phyloP scores from a whole-genome alignment of 2,329 filamentous ascomycete species.

The Fusarium sp. region DNA sequence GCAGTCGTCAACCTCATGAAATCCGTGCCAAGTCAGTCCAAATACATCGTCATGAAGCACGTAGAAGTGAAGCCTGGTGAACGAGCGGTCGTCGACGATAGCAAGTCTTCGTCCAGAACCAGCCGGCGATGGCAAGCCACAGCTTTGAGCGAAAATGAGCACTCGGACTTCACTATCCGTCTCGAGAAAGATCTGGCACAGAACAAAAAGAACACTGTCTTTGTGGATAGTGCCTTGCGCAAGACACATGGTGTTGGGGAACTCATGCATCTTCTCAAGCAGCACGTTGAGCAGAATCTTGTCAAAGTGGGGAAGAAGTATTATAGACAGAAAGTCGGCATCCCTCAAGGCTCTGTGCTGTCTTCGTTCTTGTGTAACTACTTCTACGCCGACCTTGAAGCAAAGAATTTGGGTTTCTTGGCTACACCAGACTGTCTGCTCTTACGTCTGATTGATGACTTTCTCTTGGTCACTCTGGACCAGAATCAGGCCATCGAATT shows the following conservation, averaged over 20 bases:
- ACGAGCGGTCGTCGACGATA: conserved; percentile 38
- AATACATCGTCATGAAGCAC: conserved; percentile 81
- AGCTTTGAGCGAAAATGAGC: conserved; percentile 60
- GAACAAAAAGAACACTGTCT: conserved; percentile 76
- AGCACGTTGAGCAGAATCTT: conserved; percentile 88
- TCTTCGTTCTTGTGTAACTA: conserved; percentile 93
- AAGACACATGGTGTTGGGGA: conserved; percentile 67
- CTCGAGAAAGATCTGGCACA: conserved; percentile 57
- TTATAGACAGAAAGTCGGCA: conserved; percentile 88
- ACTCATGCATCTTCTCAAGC: conserved; percentile 76
- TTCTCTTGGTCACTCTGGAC: conserved; percentile 85
- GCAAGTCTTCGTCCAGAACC: conserved; percentile 52
- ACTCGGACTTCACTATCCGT: conserved; percentile 59
- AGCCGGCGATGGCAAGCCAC: conserved; percentile 65
- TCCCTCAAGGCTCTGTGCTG: conserved; percentile 91
- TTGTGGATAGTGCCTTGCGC: conserved; percentile 76
- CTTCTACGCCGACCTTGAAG: conserved; percentile 92
- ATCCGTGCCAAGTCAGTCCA: conserved; percentile 66
- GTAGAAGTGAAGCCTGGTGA: conserved; percentile 73
- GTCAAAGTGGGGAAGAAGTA: conserved; percentile 90
- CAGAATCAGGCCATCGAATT: conserved; percentile 76
- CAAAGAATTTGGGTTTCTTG: conserved; percentile 76
- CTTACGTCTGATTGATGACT: conserved; percentile 90
- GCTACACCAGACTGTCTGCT: conserved; percentile 70
- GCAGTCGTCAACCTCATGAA: conserved; percentile 76